Evolutionary conservation across 2,329 filamentous ascomycete species (phyloP), one percentile per base, ranked within the genome.

Genomic region (Exserohilum rostratum): DNA sequence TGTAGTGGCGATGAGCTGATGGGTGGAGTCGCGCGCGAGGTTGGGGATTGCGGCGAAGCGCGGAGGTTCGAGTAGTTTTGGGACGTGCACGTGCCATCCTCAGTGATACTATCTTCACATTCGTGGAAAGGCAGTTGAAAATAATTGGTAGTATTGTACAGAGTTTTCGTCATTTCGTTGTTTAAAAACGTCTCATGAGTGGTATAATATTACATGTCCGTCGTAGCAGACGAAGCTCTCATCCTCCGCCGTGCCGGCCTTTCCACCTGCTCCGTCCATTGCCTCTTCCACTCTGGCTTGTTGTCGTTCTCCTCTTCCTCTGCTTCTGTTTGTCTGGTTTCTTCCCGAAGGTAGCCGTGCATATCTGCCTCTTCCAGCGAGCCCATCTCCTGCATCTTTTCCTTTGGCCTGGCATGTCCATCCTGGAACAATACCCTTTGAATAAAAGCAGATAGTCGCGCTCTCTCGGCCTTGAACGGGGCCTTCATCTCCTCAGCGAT

Each of bases 401-500:
- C 25, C 25, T 18, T 56, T 25, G 31, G 43, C 20, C 52, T 42
- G 43, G 20, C 22, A 35, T 25, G 30, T 13, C 30, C 43, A 35
- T 49, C 34, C 35, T 60, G 57, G 39, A 56, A 65, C 22, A 44
- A 35, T 11, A 70, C 25, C 31, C 69, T 64, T 17, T 62, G 53
- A 6, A 75, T 58, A 48, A 68, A 71, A 7, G 63, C 57, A 15
- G 63, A 62, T 15, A 74, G 43, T 20, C 58, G 64, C 9, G 69
- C 68, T 45, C 64, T 57, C 50, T 67, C 65, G 17, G 33, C 46
- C 43, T 67, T 72, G 40, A 69, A 73, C 2, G 57, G 55, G n/a
- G 44, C 25, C 49, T 71, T 72, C 38, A 65, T 55, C 50, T 69
- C 64, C 40, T 73, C 68, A 0, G 64, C 44, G 13, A 75, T 57